Base-by-base conservation (phyloP, 2,329 filamentous ascomycete genomes). In the Remersonia thermophila region DNA sequence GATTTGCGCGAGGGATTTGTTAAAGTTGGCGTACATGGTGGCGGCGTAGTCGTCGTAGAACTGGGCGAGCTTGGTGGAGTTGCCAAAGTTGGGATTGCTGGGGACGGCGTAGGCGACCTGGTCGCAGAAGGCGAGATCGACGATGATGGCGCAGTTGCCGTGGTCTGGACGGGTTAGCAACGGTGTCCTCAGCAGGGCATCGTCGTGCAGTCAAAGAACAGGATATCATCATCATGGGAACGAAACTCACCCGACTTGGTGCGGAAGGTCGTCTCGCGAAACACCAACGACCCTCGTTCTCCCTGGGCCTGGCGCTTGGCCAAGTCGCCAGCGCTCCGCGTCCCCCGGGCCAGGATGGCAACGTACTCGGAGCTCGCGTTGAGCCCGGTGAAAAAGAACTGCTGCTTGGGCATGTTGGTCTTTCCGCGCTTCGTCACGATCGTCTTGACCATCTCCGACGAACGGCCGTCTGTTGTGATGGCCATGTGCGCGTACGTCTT, bases 41-140 rank as follows among this genome's bases (percentile, higher is more conserved):
- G 62, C 57, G 7, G 89, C 84, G 51, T 83, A 75, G 30, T 73
- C 60, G 57, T 98, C 89, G 62, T 96, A 98, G 39, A 81, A 73
- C 3, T 65, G 58, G 3, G 72, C 77, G 7, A 98, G 70, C 13
- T 65, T 62, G 2, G 69, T 64, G 33, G 67, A 61, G 48, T 76
- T 75, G 36, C 71, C 65, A 31, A 65, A 73, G 26, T 64, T 59
- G 2, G 74, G 67, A 51, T 93, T 93, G 28, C 81, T 78, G 1
- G 91, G 91, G 0, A 95, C 91, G 6, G 89, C 82, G 54, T 95
- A 95, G 34, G 89, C 84, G 32, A 89, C 81, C 49, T 89, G 76
- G 47, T 80, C 72, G 61, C 91, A 98, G 57, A 96, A 93, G 0
- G 77, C 66, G n/a, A 98, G 73, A 52, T 93, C 79, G 56, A 79